Percentiles rank a stretch among this genome's conserved stretches.
phyloP scores from a whole-genome alignment of 805 yeast genomes.

The Ogataea wickerhamii region DNA sequence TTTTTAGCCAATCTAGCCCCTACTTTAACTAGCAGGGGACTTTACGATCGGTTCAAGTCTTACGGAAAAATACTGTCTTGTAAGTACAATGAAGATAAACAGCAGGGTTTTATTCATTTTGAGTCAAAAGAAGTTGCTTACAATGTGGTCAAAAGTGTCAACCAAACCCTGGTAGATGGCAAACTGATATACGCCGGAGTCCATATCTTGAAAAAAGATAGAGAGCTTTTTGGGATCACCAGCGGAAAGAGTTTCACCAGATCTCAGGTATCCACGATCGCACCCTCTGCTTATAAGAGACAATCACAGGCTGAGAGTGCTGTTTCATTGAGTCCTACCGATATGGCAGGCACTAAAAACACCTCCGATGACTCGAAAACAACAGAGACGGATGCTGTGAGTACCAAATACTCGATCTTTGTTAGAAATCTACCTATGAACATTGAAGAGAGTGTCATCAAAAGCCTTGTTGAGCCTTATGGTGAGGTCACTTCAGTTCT shows the following conservation, averaged over 20 bases:
- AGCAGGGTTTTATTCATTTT: conserved; percentile 40
- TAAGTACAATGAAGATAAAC: conserved; percentile 24
- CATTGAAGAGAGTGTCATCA: conserved; percentile 24
- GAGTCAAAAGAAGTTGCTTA: conserved; percentile 34
- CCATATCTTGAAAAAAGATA: conserved; percentile 29
- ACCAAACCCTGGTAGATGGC: conserved; percentile 23
- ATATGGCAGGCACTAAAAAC: background rate
- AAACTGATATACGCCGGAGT: conserved; percentile 26
- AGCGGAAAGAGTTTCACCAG: background rate
- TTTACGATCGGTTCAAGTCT: conserved; percentile 28
- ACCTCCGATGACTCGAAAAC: background rate
- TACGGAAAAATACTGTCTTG: conserved; percentile 31
- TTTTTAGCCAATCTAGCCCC: conserved; percentile 45
- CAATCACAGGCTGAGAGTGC: background rate
- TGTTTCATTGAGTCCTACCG: background rate
- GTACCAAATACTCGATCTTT: conserved; percentile 29
- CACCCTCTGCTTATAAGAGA: background rate
- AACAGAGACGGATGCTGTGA: conserved; percentile 9
- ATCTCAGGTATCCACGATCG: too few species aligned
- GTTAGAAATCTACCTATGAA: conserved; percentile 30
- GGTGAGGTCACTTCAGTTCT: conserved; percentile 28
- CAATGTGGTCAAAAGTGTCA: conserved; percentile 32
- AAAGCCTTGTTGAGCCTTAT: conserved; percentile 28
- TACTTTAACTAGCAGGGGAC: conserved; percentile 27
- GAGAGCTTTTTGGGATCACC: conserved; percentile 21